Base-by-base conservation (phyloP, 176 grass and related monocot genomes). In the Paspalum vaginatum region DNA sequence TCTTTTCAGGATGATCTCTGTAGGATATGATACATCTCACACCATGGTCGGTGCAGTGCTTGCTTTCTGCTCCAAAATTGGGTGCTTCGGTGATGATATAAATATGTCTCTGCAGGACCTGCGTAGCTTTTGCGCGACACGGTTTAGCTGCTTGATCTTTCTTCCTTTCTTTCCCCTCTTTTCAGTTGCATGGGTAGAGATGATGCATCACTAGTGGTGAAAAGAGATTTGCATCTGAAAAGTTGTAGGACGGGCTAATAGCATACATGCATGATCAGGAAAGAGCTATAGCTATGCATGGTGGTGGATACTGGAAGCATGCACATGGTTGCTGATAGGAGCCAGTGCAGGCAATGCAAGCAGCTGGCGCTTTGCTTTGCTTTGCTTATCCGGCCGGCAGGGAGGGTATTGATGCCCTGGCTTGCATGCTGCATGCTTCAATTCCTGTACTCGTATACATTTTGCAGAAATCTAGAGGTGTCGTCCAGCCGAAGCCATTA, bases 221-320 rank as follows among this genome's bases (percentile, higher is more conserved):
- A 85, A 93, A 90, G 88, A 88, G 88, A 91, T 91, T 91, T 91
- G 80, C 78, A 76, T 89, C 88, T 91, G 72, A 82, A 88, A 94
- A 91, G 89, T 65, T 43, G 48, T 42, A 41, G 77, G 65, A 42
- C 61, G 8, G 6, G 17, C 72, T 58, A 22, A 32, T 53, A 11
- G 21, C 55, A 20, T 26, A 32, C 32, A 61, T 21, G 56, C 32
- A 67, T 79, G 61, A 79, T 67, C 61, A 38, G 27, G 48, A 67
- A 65, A 78, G 74, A 73, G 70, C 45, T 44, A n/a, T 26, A 5
- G 26, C 22, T 11, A 49, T 49, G 37, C 64, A 42, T 52, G 24
- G 73, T 52, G 24, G 73, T 60, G 55, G 73, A 60, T 76, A 41
- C 74, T 61, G 22, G 41, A 76, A 76, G 74, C 74, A 76, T 61